Evolutionary conservation across 148 eudicot species (phyloP).

Genomic region (Fallopia convolvulus): DNA sequence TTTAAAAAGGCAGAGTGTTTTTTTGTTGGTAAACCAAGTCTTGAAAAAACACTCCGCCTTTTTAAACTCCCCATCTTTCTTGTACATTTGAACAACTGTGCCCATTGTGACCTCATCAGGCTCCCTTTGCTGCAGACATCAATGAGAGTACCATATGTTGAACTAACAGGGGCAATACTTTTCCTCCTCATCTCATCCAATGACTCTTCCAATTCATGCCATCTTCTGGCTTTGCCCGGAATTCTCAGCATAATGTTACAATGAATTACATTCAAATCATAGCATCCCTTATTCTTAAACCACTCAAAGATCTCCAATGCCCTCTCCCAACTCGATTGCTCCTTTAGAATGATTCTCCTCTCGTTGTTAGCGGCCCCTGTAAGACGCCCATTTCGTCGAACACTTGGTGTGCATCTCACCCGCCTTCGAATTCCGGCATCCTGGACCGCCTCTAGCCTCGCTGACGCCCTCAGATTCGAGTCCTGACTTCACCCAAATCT

Average conservation of each 20-base stretch:
- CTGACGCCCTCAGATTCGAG: slow-evolving; percentile 11
- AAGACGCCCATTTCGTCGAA: slow-evolving; percentile 45
- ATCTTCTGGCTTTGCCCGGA: slow-evolving; percentile 31
- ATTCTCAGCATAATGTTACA: slow-evolving; percentile 52
- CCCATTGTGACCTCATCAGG: slow-evolving; percentile 95
- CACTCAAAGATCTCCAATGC: slow-evolving; percentile 85
- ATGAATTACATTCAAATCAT: slow-evolving; percentile 90
- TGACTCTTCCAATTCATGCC: slow-evolving; percentile 56
- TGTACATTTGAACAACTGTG: slow-evolving; percentile 63
- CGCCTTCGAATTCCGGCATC: neutral
- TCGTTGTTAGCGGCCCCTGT: too few relatives aligned
- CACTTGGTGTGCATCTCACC: too few relatives aligned
- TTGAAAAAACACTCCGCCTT: slow-evolving; percentile 78
- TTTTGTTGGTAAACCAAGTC: slow-evolving; percentile 51
- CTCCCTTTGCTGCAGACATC: slow-evolving; percentile 91
- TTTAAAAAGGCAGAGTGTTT: too few relatives aligned
- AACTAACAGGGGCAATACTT: slow-evolving; percentile 49
- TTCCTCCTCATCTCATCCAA: slow-evolving; percentile 68
- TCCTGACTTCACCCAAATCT: slow-evolving; percentile 3
- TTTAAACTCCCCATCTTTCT: slow-evolving; percentile 69
- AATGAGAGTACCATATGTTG: slow-evolving; percentile 83
- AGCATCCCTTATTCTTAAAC: slow-evolving; percentile 76
- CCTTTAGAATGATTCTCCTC: too few relatives aligned
- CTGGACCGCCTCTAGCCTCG: slow-evolving; percentile 9
- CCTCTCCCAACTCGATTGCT: slow-evolving; percentile 64